These are phyloP conservation scores for Ogataea kodamae DNA, from an alignment of 805 yeast genomes.

Conservation along the genomic window DNA sequence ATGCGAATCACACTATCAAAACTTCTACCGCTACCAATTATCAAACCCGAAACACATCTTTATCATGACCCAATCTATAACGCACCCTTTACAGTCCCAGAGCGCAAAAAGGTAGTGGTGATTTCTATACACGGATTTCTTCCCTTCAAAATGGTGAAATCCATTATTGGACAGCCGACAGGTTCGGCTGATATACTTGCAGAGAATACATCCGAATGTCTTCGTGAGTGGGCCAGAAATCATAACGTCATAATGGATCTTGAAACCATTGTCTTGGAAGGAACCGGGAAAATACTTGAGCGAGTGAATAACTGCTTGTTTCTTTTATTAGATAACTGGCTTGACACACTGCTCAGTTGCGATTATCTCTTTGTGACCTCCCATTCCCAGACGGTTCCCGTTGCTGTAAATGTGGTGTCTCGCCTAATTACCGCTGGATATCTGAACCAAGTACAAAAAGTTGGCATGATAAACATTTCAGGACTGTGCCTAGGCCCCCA, in stretches of 20 bases:
- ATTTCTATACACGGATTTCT: slow-evolving; percentile 94
- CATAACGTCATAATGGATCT: slow-evolving; percentile 44
- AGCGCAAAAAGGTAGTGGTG: slow-evolving; percentile 59
- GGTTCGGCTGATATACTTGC: slow-evolving; percentile 85
- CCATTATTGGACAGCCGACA: slow-evolving; percentile 86
- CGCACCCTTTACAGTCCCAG: slow-evolving; percentile 2
- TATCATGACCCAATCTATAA: slow-evolving; percentile 21
- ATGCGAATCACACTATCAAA: slow-evolving; percentile 25
- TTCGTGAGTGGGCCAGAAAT: slow-evolving; percentile 58
- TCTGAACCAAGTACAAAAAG: slow-evolving; percentile 48
- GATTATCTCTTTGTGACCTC: slow-evolving; percentile 83
- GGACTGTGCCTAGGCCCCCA: slow-evolving; percentile 92
- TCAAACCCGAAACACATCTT: slow-evolving; percentile 31
- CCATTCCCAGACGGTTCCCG: slow-evolving; percentile 93
- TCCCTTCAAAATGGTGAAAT: slow-evolving; percentile 79
- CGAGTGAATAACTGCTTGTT: slow-evolving; percentile 72
- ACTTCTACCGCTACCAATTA: slow-evolving; percentile 14
- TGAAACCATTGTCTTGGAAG: slow-evolving; percentile 85
- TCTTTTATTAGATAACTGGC: slow-evolving; percentile 69
- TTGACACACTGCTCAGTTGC: slow-evolving; percentile 48
- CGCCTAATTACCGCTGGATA: slow-evolving; percentile 46
- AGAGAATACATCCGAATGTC: slow-evolving; percentile 70
- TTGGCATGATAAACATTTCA: slow-evolving; percentile 88
- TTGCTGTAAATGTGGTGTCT: slow-evolving; percentile 65
- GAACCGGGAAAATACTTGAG: slow-evolving; percentile 84